These are phyloP conservation scores for Yamadazyma ubonensis DNA, from an alignment of 805 yeast genomes.

Conservation along the genomic window DNA sequence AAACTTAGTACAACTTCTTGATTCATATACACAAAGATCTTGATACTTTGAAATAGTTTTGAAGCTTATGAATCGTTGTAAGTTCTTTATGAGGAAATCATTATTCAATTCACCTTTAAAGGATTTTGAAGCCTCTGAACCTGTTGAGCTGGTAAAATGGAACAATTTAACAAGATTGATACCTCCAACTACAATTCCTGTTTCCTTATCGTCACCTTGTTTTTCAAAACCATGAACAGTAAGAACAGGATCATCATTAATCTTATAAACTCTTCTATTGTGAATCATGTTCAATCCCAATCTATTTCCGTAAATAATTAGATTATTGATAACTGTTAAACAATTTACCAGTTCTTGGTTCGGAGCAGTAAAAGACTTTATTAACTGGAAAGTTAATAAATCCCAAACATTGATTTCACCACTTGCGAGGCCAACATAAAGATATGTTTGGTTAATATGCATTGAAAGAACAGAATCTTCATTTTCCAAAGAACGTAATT, in stretches of 20 bases:
- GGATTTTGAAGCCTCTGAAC: background rate
- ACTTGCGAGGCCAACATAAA: slow-evolving; percentile 79
- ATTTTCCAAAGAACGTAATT: slow-evolving; percentile 49
- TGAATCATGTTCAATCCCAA: slow-evolving; percentile 30
- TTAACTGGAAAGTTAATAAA: slow-evolving; percentile 72
- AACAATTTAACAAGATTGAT: slow-evolving; percentile 7
- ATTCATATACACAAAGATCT: slow-evolving; percentile 67
- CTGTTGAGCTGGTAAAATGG: background rate
- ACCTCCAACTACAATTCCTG: slow-evolving; percentile 13
- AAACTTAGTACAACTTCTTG: slow-evolving; percentile 82
- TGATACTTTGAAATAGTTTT: slow-evolving; percentile 78
- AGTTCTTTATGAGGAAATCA: slow-evolving; percentile 50
- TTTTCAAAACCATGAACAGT: slow-evolving; percentile 8
- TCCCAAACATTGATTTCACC: slow-evolving; percentile 87
- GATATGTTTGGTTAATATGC: slow-evolving; percentile 58
- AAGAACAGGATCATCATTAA: slow-evolving; percentile 10
- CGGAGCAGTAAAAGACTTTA: slow-evolving; percentile 32
- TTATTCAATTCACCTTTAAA: slow-evolving; percentile 9
- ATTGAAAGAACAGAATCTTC: slow-evolving; percentile 73
- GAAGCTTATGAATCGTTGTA: slow-evolving; percentile 62
- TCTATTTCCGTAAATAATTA: slow-evolving; percentile 16
- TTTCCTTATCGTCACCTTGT: background rate
- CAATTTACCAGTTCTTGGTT: slow-evolving; percentile 13
- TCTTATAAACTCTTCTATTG: slow-evolving; percentile 5
- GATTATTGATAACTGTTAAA: slow-evolving; percentile 8